Evolutionary conservation across 495 filamentous ascomycete species (phyloP).

Genomic region (Apiosordaria backusii): DNA sequence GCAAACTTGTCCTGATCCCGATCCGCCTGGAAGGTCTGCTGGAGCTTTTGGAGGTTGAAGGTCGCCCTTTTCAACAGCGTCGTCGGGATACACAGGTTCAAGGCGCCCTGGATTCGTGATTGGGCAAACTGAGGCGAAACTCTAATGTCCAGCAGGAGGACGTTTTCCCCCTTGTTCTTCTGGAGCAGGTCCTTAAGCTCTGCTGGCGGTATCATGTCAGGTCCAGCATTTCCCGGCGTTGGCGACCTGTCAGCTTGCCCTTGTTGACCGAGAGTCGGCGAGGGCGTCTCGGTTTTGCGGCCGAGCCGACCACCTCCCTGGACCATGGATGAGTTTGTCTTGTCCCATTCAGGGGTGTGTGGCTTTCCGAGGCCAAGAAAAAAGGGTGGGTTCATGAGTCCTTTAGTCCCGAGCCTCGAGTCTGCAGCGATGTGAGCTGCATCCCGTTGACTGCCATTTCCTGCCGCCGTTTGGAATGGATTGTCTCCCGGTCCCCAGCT

Average conservation of each 20-base stretch:
- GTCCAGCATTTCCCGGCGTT: conserved; percentile 42
- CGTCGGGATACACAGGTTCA: conserved; percentile 94
- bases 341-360: background rate
- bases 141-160: conserved; percentile 82
- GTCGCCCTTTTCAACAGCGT: conserved; percentile 88
- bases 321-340: background rate
- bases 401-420: conserved; percentile 46
- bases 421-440: conserved; percentile 47
- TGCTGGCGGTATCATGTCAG: conserved; percentile 58
- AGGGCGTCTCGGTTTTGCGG: conserved; percentile 27
- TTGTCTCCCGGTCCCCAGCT: conserved; percentile 35
- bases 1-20: conserved; percentile 70
- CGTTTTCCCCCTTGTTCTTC: conserved; percentile 46
- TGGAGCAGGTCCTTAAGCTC: conserved; percentile 66
- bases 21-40: conserved; percentile 78
- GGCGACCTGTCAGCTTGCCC: conserved; percentile 42
- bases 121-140: conserved; percentile 77
- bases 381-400: conserved; percentile 37
- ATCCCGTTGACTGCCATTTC: conserved; percentile 38
- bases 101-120: conserved; percentile 68
- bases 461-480: conserved; percentile 18
- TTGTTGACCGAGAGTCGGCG: conserved; percentile 14
- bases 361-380: conserved; percentile 17
- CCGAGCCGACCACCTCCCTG: background rate
- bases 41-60: conserved; percentile 85